A percentile compares a stretch with the other conserved stretches of the same genome.
These are phyloP conservation scores for Chrysanthemum seticuspe DNA, from an alignment of 129 eudicot genomes.

Conservation along the genomic window DNA sequence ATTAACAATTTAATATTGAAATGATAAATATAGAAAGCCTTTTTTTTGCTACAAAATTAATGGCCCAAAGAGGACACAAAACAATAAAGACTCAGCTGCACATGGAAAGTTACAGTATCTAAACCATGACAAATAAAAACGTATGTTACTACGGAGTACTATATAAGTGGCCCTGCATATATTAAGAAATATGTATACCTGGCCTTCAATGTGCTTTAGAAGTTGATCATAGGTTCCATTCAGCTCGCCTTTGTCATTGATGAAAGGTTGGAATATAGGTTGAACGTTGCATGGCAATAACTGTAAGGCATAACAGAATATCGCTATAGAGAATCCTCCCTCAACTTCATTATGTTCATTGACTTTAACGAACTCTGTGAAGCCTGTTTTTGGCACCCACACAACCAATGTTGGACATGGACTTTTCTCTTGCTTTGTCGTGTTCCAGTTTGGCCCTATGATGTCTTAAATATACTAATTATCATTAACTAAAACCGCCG, in stretches of 20 bases:
- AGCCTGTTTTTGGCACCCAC: slow-evolving; percentile 24
- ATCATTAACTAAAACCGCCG: background rate
- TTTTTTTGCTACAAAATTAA: too few relatives aligned
- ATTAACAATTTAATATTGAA: too few relatives aligned
- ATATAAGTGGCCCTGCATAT: background rate
- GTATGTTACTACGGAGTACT: too few relatives aligned
- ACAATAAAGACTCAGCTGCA: too few relatives aligned
- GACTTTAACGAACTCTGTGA: slow-evolving; percentile 11
- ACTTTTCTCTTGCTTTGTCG: background rate
- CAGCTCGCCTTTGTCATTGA: slow-evolving; percentile 1
- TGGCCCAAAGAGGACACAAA: too few relatives aligned
- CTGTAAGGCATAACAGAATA: slow-evolving; percentile 23
- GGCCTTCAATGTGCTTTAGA: slow-evolving; percentile 1
- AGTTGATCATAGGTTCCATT: slow-evolving; percentile 22
- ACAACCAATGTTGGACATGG: slow-evolving; percentile 18
- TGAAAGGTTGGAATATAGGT: slow-evolving; percentile 17
- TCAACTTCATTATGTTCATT: background rate
- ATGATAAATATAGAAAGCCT: too few relatives aligned
- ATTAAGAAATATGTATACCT: slow-evolving; percentile 14
- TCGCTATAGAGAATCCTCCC: slow-evolving; percentile 27
- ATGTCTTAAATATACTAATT: background rate
- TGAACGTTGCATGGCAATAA: background rate
- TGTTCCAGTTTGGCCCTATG: background rate
- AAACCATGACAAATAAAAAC: too few relatives aligned
- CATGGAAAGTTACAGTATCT: too few relatives aligned